Evolutionary conservation across 306 rosid genomes (phyloP).

Genomic region (Fragaria ananassa): DNA sequence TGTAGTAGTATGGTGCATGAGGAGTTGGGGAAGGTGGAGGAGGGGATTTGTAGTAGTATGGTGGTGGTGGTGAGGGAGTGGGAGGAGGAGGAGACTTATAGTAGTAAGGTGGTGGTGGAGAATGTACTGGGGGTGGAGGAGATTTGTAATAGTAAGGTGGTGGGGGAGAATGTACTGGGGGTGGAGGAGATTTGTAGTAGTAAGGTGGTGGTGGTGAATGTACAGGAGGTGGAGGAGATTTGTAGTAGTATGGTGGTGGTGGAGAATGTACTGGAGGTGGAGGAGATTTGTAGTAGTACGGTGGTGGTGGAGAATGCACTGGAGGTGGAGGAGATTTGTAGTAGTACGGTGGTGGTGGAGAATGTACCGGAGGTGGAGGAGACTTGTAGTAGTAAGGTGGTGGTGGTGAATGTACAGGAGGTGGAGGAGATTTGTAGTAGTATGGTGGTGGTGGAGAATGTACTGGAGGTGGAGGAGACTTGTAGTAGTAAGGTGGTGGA

Average conservation of each 20-base stretch:
- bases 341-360: background rate
- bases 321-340: slow-evolving; percentile 45
- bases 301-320: slow-evolving; percentile 25
- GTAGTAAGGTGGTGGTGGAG: slow-evolving; percentile 4
- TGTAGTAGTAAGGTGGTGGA: background rate
- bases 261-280: slow-evolving; percentile 24
- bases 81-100: slow-evolving; percentile 63
- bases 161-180: background rate
- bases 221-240: slow-evolving; percentile 49
- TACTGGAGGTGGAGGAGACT: no score
- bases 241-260: slow-evolving; percentile 11
- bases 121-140: slow-evolving; percentile 22
- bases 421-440: no score
- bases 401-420: no score
- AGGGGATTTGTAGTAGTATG: slow-evolving; percentile 26
- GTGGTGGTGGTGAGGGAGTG: slow-evolving; percentile 18
- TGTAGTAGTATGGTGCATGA: slow-evolving; percentile 5
- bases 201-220: slow-evolving; percentile 32
- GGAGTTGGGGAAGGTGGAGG: slow-evolving; percentile 17
- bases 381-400: no score
- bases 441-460: no score
- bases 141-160: slow-evolving; percentile 27
- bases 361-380: no score
- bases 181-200: slow-evolving; percentile 29
- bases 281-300: slow-evolving; percentile 34